These are phyloP conservation scores for Boletus speciosus DNA, from an alignment of 768 basidiomycete genomes.

Conservation along the genomic window DNA sequence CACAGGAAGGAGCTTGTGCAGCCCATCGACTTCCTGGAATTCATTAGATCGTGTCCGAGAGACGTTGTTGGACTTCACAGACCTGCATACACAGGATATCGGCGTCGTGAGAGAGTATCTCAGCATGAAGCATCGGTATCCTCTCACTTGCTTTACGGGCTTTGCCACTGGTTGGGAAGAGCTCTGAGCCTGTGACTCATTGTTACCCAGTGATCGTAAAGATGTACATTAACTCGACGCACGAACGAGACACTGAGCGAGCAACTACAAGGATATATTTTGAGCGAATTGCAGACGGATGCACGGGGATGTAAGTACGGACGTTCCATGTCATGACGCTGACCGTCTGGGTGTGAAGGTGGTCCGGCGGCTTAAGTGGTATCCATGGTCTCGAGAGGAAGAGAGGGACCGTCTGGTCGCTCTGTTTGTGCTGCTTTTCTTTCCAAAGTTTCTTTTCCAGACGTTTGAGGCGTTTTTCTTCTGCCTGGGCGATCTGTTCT, in stretches of 20 bases:
- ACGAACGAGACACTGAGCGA: slow-evolving; percentile 81
- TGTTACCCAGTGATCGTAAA: not conserved
- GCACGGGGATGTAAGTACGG: slow-evolving; percentile 31
- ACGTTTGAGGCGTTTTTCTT: slow-evolving; percentile 40
- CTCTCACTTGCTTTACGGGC: slow-evolving; percentile 75
- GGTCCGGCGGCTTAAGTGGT: slow-evolving; percentile 12
- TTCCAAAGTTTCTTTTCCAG: slow-evolving; percentile 42
- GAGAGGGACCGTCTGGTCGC: not conserved
- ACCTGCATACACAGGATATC: slow-evolving; percentile 90
- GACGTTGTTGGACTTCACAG: slow-evolving; percentile 12
- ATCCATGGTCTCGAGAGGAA: slow-evolving; percentile 36
- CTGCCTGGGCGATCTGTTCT: slow-evolving; percentile 54
- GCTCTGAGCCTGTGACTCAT: slow-evolving; percentile 56
- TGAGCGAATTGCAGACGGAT: slow-evolving; percentile 1
- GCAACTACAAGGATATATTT: slow-evolving; percentile 43
- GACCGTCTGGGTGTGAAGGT: slow-evolving; percentile 19
- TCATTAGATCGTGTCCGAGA: not conserved
- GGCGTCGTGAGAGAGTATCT: slow-evolving; percentile 68
- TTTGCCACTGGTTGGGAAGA: slow-evolving; percentile 77
- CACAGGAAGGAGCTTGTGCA: slow-evolving; percentile 67
- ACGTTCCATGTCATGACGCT: slow-evolving; percentile 86
- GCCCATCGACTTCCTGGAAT: slow-evolving; percentile 79
- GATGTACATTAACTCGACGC: slow-evolving; percentile 32
- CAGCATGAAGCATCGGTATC: slow-evolving; percentile 70
- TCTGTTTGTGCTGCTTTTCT: slow-evolving; percentile 14